Evolutionary conservation across 2,329 filamentous ascomycete species (phyloP), one percentile per base, ranked within the genome.

Genomic region (Stagonosporopsis chrysanthemi): DNA sequence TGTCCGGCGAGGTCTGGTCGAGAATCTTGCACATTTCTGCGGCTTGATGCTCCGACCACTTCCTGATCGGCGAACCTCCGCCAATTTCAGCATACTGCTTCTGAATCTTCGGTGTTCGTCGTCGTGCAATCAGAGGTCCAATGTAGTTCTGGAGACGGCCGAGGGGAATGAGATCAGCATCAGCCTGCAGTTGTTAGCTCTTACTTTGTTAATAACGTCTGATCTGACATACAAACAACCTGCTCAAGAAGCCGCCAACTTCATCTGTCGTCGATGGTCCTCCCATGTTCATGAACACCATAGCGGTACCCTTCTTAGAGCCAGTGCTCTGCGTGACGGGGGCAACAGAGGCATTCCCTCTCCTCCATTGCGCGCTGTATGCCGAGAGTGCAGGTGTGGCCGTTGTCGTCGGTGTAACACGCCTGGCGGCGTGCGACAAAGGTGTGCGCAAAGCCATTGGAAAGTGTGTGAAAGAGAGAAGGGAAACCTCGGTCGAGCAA

Each of bases 281-380:
- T 58, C 95, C 95, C 95, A 99, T 99, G 79, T 99, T 99, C 80
- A 99, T 86, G 73, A 99, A 97, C 14, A 99, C 95, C 87, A 99
- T 98, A 40, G 95, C 95, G 4, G 95, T 99, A 7, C 93, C 92
- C 0, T 94, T 94, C 72, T 84, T 83, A 45, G 84, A 86, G 0
- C 85, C 85, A 6, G 85, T 82, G 83, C 92, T 84, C 75, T 96
- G 91, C 23, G 91, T 0, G 28, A 56, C 53, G 35, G 67, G 67
- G 56, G 90, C 93, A 22, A 95, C 91, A 14, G 73, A 71, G 24
- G 74, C 73, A 61, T 75, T 74, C 50, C 66, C 62, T 75, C 73
- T 71, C 51, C 65, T 69, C 74, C 70, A 77, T 69, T 74, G 72
- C 64, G 71, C 66, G 50, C 70, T 67, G 56, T 66, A 70, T 54